Base-by-base conservation (phyloP, 2,329 filamentous ascomycete species). In the Orbilia oligospora region DNA sequence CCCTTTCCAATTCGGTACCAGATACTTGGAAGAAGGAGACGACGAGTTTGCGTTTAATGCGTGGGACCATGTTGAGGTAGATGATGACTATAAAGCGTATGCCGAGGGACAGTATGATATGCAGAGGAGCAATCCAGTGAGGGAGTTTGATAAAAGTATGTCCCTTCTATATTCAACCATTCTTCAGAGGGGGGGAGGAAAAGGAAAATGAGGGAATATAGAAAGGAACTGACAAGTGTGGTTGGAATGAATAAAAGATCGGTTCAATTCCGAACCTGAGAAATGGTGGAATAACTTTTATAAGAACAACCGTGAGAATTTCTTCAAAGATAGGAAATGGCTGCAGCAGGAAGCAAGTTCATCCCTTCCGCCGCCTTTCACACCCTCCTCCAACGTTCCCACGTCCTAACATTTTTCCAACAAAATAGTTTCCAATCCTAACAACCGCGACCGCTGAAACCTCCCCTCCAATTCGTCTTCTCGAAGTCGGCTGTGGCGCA, bases 221-320 rank as follows among this genome's bases (percentile, higher is more conserved):
- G 5, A 36, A 36, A 36, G 33, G 8, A 4, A 27, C 2, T 58
- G 48, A 41, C 38, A 30, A 30, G 6, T 3, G 6, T 27, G 27
- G 46, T 48, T 22, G 5, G n/a, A 12, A 14, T 22, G 3, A 30
- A 41, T 82, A 92, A 30, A 30, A 30, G 90, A 87, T 82, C 92
- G 93, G 81, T 97, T 97, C 87, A 98, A 97, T 84, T 87, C 88
- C 55, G 90, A 97, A 81, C 96, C 96, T 0, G 94, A 93, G 80
- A 97, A 94, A 85, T 98, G 94, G 93, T 99, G 96, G 96, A 96
- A 99, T 83, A 86, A 92, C 70, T 99, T 99, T 86, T 99, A 99
- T 87, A 94, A 96, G 86, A 97, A 98, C 86, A 98, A 99, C 85
- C 93, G 92, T 20, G 89, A 91, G 82, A 98, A 98, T 83, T 99